Conservation (phyloP, 164 flowering plant species). For the Umbilicus rupestris region DNA sequence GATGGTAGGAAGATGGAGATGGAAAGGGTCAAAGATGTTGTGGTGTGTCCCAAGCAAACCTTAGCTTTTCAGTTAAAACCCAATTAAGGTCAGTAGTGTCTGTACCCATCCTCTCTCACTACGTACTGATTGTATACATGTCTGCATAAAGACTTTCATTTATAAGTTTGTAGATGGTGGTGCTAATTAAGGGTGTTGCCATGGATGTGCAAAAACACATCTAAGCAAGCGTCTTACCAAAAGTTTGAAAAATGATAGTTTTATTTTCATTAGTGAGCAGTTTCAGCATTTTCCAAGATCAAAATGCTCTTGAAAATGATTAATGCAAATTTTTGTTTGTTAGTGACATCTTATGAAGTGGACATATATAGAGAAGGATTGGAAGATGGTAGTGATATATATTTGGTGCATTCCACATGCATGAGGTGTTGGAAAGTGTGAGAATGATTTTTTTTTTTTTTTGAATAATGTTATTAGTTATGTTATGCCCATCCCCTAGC, state of each 20-base stretch:
- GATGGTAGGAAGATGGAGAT: constrained; percentile 18
- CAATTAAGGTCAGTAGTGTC: constrained; percentile 35
- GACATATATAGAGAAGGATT: constrained; percentile 81
- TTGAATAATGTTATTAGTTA: too few species aligned
- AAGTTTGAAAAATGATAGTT: too few species aligned
- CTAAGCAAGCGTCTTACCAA: constrained; percentile 16
- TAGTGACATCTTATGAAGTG: constrained; percentile 66
- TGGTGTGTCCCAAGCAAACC: constrained; percentile 49
- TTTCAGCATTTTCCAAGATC: too few species aligned
- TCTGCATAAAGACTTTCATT: too few species aligned
- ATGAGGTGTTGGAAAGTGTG: constrained; percentile 81
- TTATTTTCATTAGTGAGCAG: too few species aligned
- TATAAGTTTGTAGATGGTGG: constrained; percentile 45
- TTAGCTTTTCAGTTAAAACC: constrained; percentile 72
- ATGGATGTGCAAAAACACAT: constrained; percentile 82
- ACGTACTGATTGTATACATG: too few species aligned
- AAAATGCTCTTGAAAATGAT: too few species aligned
- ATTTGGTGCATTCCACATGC: constrained; percentile 64
- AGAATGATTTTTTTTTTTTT: too few species aligned
- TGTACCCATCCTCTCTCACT: not conserved
- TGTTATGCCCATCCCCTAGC: too few species aligned
- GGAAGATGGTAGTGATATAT: constrained; percentile 85
- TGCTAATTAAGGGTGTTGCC: constrained; percentile 68
- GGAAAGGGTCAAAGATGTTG: constrained; percentile 42
- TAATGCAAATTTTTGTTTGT: too few species aligned